Evolutionary conservation across 2,329 filamentous ascomycete species (phyloP).

Genomic region (Cryphonectria nitschkei): DNA sequence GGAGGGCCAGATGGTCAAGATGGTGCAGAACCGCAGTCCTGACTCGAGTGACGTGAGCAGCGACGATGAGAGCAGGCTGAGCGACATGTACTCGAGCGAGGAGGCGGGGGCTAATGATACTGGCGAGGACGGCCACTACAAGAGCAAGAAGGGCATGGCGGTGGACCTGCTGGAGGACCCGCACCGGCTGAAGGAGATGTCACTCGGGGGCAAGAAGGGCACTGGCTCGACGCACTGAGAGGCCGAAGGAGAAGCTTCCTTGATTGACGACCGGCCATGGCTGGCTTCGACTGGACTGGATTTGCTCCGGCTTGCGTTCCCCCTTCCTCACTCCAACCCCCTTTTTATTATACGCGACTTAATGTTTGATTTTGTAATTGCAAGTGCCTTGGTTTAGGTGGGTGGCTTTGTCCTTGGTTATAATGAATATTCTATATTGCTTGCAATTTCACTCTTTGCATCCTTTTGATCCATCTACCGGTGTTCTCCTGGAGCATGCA

Average conservation of each 20-base stretch:
- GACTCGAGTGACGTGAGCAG: constrained; percentile 55
- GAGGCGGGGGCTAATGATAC: constrained; percentile 41
- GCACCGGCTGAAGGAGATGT: constrained; percentile 43
- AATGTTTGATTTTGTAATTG: constrained; percentile 11
- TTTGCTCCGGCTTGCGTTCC: not conserved
- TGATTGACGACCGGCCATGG: not conserved
- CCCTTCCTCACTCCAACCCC: not conserved
- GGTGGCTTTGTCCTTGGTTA: not conserved
- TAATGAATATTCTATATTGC: not conserved
- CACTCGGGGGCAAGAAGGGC: constrained; percentile 14
- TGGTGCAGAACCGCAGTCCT: constrained; percentile 61
- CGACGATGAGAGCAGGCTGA: constrained; percentile 55
- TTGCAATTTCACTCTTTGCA: not conserved
- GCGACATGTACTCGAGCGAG: constrained; percentile 46
- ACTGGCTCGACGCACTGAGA: not conserved
- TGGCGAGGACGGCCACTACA: constrained; percentile 33
- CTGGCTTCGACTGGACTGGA: not conserved
- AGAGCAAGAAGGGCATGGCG: constrained; percentile 57
- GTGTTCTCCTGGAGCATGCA: not conserved
- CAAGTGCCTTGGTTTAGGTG: not conserved
- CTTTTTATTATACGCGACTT: constrained; percentile 19
- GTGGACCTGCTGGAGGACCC: constrained; percentile 57
- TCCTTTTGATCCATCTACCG: not conserved
- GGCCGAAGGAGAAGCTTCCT: not conserved
- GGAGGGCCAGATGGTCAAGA: constrained; percentile 53